These are phyloP conservation scores for Aspergillus terreus DNA, from an alignment of 2,329 filamentous ascomycete species.

Conservation along the genomic window DNA sequence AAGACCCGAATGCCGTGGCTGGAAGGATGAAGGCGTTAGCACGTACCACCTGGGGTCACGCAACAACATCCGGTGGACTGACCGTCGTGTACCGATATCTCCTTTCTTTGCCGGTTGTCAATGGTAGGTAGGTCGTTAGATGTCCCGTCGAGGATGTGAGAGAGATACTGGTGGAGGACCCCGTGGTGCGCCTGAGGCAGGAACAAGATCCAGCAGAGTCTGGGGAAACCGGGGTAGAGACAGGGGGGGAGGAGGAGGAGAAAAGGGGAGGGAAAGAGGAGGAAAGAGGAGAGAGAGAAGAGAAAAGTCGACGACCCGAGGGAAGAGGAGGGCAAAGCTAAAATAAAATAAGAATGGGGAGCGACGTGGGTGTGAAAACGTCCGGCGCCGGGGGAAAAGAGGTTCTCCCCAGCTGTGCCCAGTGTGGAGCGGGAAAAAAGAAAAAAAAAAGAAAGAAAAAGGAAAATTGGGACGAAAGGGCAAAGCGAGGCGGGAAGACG, in stretches of 20 bases:
- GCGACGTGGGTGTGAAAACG: constrained; percentile 6
- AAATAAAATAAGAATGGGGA: constrained; percentile 1
- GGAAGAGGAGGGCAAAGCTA: constrained; percentile 1
- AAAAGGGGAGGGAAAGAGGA: background rate
- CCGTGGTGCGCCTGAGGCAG: no score
- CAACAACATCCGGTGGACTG: background rate
- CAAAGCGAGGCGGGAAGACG: constrained; percentile 20
- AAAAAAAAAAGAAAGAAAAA: background rate
- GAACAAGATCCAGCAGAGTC: no score
- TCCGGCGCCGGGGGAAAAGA: background rate
- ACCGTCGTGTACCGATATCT: background rate
- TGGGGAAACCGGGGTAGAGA: constrained; percentile 1
- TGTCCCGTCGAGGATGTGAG: no score
- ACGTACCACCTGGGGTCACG: background rate
- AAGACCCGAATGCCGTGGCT: no score
- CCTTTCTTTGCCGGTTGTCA: no score
- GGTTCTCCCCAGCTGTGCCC: background rate
- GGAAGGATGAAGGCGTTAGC: no score
- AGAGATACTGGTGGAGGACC: no score
- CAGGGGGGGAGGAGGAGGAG: background rate
- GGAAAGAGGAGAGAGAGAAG: constrained; percentile 5
- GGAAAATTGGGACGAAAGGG: background rate
- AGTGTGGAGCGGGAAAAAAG: constrained; percentile 1
- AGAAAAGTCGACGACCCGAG: constrained; percentile 5
- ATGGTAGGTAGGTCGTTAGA: no score